phyloP scores from a whole-genome alignment of 768 basidiomycete genomes.

The Trametes gibbosa region DNA sequence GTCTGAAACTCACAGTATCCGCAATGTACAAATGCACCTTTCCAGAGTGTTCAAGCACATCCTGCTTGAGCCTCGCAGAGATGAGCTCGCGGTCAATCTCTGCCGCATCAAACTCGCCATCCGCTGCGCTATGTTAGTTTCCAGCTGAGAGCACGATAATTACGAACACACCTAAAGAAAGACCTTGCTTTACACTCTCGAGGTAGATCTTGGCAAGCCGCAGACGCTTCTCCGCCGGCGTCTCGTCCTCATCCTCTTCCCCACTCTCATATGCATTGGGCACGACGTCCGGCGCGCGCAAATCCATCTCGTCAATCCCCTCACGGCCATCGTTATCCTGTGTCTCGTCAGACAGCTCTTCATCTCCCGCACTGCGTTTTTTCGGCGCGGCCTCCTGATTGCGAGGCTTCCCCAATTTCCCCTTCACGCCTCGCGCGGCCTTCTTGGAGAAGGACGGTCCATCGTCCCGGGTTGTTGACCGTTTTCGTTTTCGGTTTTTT shows the following conservation, averaged over 20 bases:
- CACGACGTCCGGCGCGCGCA: constrained; percentile 54
- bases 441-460: constrained; percentile 32
- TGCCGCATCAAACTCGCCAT: constrained; percentile 92
- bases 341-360: constrained; percentile 69
- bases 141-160: not conserved
- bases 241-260: constrained; percentile 86
- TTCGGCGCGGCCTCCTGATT: constrained; percentile 25
- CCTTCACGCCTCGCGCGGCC: constrained; percentile 22
- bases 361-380: constrained; percentile 37
- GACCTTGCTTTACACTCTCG: constrained; percentile 71
- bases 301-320: constrained; percentile 74
- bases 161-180: constrained; percentile 39
- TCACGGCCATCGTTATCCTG: constrained; percentile 46
- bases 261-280: constrained; percentile 53
- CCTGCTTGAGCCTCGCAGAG: constrained; percentile 84
- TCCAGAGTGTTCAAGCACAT: constrained; percentile 87
- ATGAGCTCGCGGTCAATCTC: constrained; percentile 94
- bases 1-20: constrained; percentile 51
- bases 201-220: constrained; percentile 90
- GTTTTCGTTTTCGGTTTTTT: constrained; percentile 64
- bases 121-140: constrained; percentile 43
- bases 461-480: constrained; percentile 36
- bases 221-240: constrained; percentile 89
- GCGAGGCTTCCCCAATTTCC: constrained; percentile 19
- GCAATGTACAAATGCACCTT: constrained; percentile 83